A percentile compares a stretch with the other conserved stretches of the same genome.
Conservation (phyloP, 176 grass and related monocot genomes). For the Pharus latifolius region DNA sequence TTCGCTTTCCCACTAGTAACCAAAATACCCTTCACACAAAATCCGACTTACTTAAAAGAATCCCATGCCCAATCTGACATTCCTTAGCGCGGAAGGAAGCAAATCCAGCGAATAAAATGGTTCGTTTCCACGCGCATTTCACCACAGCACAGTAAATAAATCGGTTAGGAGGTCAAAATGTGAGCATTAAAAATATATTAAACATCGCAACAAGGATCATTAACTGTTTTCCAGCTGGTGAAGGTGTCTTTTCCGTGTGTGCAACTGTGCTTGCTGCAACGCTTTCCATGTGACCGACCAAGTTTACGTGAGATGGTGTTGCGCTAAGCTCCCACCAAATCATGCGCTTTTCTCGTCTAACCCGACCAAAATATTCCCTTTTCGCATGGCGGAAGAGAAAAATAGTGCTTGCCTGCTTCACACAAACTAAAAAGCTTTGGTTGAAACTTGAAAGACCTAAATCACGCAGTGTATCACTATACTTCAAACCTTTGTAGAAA, state of each 20-base stretch:
- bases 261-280: slow-evolving; percentile 7
- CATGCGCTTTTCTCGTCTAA: slow-evolving; percentile 3
- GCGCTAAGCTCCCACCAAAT: not conserved
- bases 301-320: not conserved
- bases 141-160: not conserved
- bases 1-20: too few species aligned
- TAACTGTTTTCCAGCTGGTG: too few species aligned
- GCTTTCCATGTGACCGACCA: slow-evolving; percentile 13
- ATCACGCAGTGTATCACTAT: not conserved
- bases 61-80: slow-evolving; percentile 4
- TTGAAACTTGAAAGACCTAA: not conserved
- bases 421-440: not conserved
- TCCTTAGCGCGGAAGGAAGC: slow-evolving; percentile 18
- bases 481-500: not conserved
- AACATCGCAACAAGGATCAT: too few species aligned
- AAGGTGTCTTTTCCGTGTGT: slow-evolving; percentile 26
- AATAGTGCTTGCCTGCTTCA: not conserved
- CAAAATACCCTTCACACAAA: too few species aligned
- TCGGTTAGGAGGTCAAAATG: not conserved
- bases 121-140: not conserved
- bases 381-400: not conserved
- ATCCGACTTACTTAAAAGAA: too few species aligned
- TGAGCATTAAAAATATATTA: not conserved
- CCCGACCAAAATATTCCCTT: not conserved
- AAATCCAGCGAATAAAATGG: slow-evolving; percentile 5